Percentiles rank a stretch among this genome's conserved stretches.
phyloP scores from a whole-genome alignment of 306 rosid species.

The Cicer cuneatum region DNA sequence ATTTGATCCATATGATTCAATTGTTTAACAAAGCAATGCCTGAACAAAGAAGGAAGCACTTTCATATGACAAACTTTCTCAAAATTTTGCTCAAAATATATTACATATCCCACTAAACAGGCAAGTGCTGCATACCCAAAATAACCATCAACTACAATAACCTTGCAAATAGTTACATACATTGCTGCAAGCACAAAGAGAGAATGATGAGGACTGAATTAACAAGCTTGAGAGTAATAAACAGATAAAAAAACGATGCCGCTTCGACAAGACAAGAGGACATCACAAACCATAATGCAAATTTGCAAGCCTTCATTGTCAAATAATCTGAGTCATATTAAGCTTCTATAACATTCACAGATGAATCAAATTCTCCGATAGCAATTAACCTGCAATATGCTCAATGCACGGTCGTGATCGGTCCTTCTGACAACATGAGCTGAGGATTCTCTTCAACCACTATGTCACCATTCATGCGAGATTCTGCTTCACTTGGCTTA shows the following conservation, averaged over 20 bases:
- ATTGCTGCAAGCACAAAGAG: conserved; percentile 60
- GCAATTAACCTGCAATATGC: conserved; percentile 32
- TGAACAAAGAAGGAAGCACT: conserved; percentile 45
- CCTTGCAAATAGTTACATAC: conserved; percentile 66
- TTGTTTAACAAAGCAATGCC: conserved; percentile 57
- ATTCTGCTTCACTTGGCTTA: conserved; percentile 50
- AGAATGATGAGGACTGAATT: conserved; percentile 58
- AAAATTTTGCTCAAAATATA: conserved; percentile 54
- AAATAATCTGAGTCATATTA: conserved; percentile 54
- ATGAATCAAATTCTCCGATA: conserved; percentile 44
- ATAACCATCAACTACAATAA: conserved; percentile 56
- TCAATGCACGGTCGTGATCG: conserved; percentile 51
- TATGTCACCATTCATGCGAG: conserved; percentile 50
- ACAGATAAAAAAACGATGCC: conserved; percentile 59
- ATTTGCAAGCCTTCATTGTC: conserved; percentile 63
- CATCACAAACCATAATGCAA: conserved; percentile 64
- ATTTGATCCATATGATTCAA: conserved; percentile 27
- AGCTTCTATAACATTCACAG: conserved; percentile 59
- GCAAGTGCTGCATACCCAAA: conserved; percentile 57
- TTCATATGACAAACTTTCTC: conserved; percentile 48
- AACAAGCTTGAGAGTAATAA: conserved; percentile 61
- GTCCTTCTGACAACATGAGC: conserved; percentile 49
- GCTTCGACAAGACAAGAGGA: conserved; percentile 61
- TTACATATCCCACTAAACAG: conserved; percentile 48
- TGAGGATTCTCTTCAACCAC: conserved; percentile 66